Evolutionary conservation across 768 basidiomycete species (phyloP).

Genomic region (Roridomyces roridus): DNA sequence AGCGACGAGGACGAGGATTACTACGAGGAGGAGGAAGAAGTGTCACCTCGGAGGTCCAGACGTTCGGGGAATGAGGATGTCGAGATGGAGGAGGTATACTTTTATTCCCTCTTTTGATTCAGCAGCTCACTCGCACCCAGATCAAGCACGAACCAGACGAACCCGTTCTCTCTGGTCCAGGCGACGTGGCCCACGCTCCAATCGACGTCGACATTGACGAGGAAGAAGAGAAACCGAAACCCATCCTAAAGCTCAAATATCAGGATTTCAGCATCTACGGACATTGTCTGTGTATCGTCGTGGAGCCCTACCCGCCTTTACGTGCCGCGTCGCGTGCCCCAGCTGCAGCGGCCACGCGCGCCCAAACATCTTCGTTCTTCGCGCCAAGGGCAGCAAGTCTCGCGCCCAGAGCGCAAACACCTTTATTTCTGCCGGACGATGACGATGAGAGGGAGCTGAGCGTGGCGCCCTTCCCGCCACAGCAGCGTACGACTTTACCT

Average conservation of each 20-base stretch:
- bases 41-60: slow-evolving; percentile 34
- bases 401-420: slow-evolving; percentile 56
- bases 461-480: slow-evolving; percentile 37
- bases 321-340: slow-evolving; percentile 41
- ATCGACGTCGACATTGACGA: slow-evolving; percentile 61
- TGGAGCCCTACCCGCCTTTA: slow-evolving; percentile 79
- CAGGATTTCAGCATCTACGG: slow-evolving; percentile 75
- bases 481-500: slow-evolving; percentile 30
- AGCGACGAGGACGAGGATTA: slow-evolving; percentile 31
- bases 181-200: slow-evolving; percentile 27
- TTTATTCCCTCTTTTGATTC: too few relatives aligned
- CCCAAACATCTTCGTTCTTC: slow-evolving; percentile 27
- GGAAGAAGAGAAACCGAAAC: slow-evolving; percentile 78
- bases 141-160: slow-evolving; percentile 28
- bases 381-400: slow-evolving; percentile 38
- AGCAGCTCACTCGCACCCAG: slow-evolving; percentile 2
- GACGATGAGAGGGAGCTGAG: slow-evolving; percentile 48
- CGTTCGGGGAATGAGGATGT: slow-evolving; percentile 33
- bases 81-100: slow-evolving; percentile 25
- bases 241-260: slow-evolving; percentile 67
- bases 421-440: slow-evolving; percentile 77
- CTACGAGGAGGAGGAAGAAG: slow-evolving; percentile 26
- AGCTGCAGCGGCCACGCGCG: slow-evolving; percentile 37
- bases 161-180: slow-evolving; percentile 3
- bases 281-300: slow-evolving; percentile 79